Evolutionary conservation across 2,329 filamentous ascomycete genomes (phyloP).

Genomic region (Neophaeococcomyces mojaviensis): DNA sequence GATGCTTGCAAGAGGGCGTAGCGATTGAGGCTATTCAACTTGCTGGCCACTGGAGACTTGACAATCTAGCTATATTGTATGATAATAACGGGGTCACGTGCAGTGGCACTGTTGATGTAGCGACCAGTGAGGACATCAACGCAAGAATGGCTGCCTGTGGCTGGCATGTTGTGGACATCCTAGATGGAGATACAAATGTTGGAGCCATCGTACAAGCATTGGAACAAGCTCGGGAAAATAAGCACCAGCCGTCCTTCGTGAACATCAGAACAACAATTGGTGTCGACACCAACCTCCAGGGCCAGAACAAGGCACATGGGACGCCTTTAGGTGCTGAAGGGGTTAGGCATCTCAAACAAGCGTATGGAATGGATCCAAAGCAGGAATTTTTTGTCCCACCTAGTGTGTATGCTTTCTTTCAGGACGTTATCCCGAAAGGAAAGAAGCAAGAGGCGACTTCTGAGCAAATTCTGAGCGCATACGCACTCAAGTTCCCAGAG

Average conservation of each 20-base stretch:
- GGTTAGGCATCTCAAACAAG: too few relatives aligned
- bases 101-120: slow-evolving; percentile 91
- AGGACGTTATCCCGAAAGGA: too few relatives aligned
- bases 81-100: slow-evolving; percentile 63
- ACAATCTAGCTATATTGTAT: too few relatives aligned
- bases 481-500: too few relatives aligned
- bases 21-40: too few relatives aligned
- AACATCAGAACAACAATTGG: slow-evolving; percentile 96
- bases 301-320: slow-evolving; percentile 91
- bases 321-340: slow-evolving; percentile 88
- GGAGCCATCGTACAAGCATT: slow-evolving; percentile 82
- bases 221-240: slow-evolving; percentile 74
- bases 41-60: too few relatives aligned
- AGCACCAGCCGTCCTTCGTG: slow-evolving; percentile 93
- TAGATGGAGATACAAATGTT: slow-evolving; percentile 82
- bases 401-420: too few relatives aligned
- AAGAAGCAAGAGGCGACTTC: too few relatives aligned
- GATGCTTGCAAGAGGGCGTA: too few relatives aligned
- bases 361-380: too few relatives aligned
- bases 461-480: too few relatives aligned
- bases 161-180: slow-evolving; percentile 82
- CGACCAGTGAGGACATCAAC: slow-evolving; percentile 92
- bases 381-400: too few relatives aligned
- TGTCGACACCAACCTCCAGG: slow-evolving; percentile 86
- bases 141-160: slow-evolving; percentile 95